phyloP scores from a whole-genome alignment of 2,329 filamentous ascomycete species.

The Microdochium bolleyi region DNA sequence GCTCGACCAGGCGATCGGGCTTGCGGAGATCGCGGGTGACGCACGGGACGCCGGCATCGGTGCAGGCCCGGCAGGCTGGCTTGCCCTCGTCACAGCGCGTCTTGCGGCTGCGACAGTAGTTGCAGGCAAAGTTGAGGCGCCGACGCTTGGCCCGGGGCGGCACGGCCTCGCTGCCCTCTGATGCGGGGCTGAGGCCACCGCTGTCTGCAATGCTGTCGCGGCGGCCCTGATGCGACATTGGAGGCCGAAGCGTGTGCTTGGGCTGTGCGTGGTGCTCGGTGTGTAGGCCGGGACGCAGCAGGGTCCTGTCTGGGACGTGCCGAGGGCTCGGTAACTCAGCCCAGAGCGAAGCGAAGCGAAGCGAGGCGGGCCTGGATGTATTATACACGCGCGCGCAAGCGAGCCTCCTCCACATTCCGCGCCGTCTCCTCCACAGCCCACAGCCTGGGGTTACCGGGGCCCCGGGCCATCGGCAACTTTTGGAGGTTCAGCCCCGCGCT shows the following conservation, averaged over 20 bases:
- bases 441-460: too few relatives aligned
- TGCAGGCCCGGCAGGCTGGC: constrained; percentile 5
- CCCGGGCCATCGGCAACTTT: too few relatives aligned
- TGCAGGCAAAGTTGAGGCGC: constrained; percentile 6
- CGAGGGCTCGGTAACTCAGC: not conserved
- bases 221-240: too few relatives aligned
- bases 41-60: constrained; percentile 3
- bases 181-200: not conserved
- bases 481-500: too few relatives aligned
- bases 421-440: too few relatives aligned
- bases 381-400: not conserved
- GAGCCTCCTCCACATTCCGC: not conserved
- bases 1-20: constrained; percentile 3
- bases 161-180: not conserved
- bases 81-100: constrained; percentile 6
- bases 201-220: not conserved
- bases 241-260: not conserved
- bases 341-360: not conserved
- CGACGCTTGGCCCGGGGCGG: constrained; percentile 1
- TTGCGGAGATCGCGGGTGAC: constrained; percentile 5
- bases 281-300: too few relatives aligned
- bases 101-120: constrained; percentile 5
- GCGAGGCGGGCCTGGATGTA: not conserved
- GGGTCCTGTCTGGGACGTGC: not conserved
- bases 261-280: not conserved